Conservation (phyloP, 2,329 filamentous ascomycete genomes). For the Colletotrichum chlorophyti region DNA sequence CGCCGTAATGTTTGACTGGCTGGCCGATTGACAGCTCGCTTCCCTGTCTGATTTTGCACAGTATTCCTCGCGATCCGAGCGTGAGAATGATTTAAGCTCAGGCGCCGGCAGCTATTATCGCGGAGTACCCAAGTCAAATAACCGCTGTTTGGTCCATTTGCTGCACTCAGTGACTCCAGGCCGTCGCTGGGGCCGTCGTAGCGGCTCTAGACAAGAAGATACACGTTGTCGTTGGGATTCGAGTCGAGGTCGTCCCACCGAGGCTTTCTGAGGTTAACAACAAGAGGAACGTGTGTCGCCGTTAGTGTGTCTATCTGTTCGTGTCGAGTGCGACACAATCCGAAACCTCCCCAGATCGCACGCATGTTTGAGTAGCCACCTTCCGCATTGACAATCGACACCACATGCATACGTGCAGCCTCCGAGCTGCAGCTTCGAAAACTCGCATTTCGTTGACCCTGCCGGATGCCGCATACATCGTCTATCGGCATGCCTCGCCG, state of each 20-base stretch:
- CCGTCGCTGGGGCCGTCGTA: background rate
- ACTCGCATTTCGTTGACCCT: background rate
- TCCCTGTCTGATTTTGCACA: background rate
- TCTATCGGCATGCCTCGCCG: constrained; percentile 12
- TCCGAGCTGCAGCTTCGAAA: constrained; percentile 8
- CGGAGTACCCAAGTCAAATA: background rate
- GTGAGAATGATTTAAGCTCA: background rate
- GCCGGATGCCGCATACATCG: constrained; percentile 13
- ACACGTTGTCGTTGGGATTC: too few relatives aligned
- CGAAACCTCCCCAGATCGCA: background rate
- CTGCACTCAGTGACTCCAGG: too few relatives aligned
- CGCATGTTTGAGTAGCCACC: background rate
- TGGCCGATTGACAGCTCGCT: background rate
- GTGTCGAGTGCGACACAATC: background rate
- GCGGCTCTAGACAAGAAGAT: too few relatives aligned
- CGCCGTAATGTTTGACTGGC: background rate
- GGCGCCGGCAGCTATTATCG: background rate
- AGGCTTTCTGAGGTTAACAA: too few relatives aligned
- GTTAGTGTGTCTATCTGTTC: too few relatives aligned
- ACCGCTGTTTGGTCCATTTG: background rate
- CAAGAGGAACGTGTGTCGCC: too few relatives aligned
- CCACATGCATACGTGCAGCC: constrained; percentile 15
- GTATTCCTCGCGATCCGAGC: background rate
- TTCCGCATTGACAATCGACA: background rate
- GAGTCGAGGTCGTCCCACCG: too few relatives aligned